These are phyloP conservation scores for Zygotorulaspora danielsina DNA, from an alignment of 805 yeast genomes.

Conservation along the genomic window DNA sequence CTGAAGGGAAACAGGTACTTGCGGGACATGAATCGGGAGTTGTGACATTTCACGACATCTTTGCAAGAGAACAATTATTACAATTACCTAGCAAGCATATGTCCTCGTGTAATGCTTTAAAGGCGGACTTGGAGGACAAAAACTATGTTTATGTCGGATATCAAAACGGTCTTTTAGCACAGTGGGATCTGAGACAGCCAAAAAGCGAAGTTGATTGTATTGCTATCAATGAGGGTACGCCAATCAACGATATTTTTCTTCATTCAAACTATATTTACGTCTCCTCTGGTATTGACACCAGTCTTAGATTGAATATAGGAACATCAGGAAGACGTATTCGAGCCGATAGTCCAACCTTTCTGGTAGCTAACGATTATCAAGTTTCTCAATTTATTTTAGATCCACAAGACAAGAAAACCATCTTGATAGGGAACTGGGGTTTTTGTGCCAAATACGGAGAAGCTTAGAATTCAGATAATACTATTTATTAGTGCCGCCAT, in stretches of 20 bases:
- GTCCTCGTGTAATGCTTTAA: conserved; percentile 24
- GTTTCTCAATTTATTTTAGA: conserved; percentile 16
- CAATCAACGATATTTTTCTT: conserved; percentile 23
- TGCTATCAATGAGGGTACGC: conserved; percentile 18
- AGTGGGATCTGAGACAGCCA: conserved; percentile 40
- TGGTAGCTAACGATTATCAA: conserved; percentile 21
- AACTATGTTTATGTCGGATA: conserved; percentile 36
- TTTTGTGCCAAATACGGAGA: conserved; percentile 15
- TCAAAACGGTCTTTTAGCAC: conserved; percentile 34
- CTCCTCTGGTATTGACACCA: conserved; percentile 39
- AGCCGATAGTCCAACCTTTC: conserved; percentile 15
- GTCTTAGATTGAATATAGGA: conserved; percentile 10
- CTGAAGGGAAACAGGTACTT: conserved; percentile 41
- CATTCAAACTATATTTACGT: conserved; percentile 13
- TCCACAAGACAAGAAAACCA: conserved; percentile 8
- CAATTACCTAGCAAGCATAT: conserved; percentile 30
- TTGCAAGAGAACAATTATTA: conserved; percentile 21
- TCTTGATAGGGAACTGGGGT: conserved; percentile 23
- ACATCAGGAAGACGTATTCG: conserved; percentile 1
- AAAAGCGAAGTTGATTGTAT: conserved; percentile 13
- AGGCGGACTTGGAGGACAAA: conserved; percentile 1
- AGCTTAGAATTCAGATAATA: neutral
- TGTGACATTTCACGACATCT: conserved; percentile 41
- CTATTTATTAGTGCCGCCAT: too few species aligned
- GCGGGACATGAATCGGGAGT: conserved; percentile 43